Percentiles rank a stretch among this genome's conserved stretches.
phyloP scores from a whole-genome alignment of 495 filamentous ascomycete species.

The Ascobolus immersus region DNA sequence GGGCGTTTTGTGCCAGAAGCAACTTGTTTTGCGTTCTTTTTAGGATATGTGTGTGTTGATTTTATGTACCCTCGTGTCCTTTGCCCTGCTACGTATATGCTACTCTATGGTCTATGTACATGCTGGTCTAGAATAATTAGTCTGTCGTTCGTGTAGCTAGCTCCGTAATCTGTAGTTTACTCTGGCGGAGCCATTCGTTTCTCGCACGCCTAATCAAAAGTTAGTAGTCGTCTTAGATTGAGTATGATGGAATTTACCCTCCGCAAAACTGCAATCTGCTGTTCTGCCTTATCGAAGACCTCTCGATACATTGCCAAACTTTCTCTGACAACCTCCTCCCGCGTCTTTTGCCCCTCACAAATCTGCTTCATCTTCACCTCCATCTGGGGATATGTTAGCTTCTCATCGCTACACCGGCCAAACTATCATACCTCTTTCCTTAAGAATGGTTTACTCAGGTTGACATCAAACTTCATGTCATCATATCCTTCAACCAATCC shows the following conservation, averaged over 20 bases:
- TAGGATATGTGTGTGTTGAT: no score
- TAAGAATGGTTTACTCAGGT: slow-evolving; percentile 85
- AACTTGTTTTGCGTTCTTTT: no score
- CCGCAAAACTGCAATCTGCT: slow-evolving; percentile 51
- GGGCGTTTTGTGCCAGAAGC: no score
- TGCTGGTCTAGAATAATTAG: no score
- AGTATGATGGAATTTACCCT: slow-evolving; percentile 24
- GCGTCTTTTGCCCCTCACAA: slow-evolving; percentile 59
- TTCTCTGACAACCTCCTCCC: slow-evolving; percentile 46
- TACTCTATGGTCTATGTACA: no score
- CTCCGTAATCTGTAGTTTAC: no score
- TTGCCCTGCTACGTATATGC: no score
- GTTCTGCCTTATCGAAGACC: slow-evolving; percentile 51
- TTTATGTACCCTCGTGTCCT: no score
- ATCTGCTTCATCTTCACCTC: slow-evolving; percentile 85
- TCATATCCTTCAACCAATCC: slow-evolving; percentile 87
- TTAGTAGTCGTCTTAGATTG: no score
- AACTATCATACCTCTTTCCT: slow-evolving; percentile 38
- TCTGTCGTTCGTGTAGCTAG: no score
- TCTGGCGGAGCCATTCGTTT: no score
- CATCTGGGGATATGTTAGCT: slow-evolving; percentile 27
- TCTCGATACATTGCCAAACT: slow-evolving; percentile 63
- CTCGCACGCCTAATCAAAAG: no score
- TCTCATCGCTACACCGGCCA: slow-evolving; percentile 2
- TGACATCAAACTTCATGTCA: slow-evolving; percentile 66